These are phyloP conservation scores for Porcisia hertigi DNA, from an alignment of 208 protist species.

Conservation along the genomic window DNA sequence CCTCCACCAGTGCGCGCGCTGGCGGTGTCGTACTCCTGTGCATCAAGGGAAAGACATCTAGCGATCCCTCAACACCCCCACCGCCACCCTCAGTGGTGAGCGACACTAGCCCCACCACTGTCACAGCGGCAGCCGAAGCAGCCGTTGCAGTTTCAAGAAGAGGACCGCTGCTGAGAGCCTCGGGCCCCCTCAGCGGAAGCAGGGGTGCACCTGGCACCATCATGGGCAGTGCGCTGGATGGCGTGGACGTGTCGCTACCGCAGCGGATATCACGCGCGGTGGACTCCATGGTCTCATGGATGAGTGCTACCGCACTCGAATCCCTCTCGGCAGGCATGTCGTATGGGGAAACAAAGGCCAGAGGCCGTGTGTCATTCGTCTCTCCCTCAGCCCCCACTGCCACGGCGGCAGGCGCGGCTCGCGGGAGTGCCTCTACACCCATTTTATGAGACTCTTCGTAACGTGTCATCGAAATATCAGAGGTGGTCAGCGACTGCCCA, in stretches of 20 bases:
- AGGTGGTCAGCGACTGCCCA: not conserved
- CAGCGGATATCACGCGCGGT: conserved; percentile 6
- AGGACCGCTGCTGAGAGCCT: not conserved
- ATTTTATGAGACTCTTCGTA: not conserved
- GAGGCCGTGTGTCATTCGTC: conserved; percentile 1
- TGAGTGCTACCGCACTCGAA: conserved; percentile 1
- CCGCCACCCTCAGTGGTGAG: not conserved
- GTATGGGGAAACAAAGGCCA: conserved; percentile 4
- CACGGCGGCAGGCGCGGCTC: not conserved
- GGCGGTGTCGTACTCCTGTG: not conserved
- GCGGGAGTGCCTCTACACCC: not conserved
- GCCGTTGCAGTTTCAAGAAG: not conserved
- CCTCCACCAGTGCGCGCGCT: not conserved
- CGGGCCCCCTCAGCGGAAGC: not conserved
- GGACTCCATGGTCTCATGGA: conserved; percentile 20
- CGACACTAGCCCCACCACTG: not conserved
- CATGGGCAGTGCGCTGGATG: not conserved
- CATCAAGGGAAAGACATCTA: not conserved
- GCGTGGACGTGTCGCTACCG: not conserved
- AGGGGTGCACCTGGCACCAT: not conserved
- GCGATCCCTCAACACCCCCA: not conserved
- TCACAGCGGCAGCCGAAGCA: not conserved
- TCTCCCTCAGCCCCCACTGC: not conserved
- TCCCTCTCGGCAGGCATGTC: conserved; percentile 1
- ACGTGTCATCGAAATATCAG: not conserved